Conservation (phyloP, 257 asterid genomes). For the Knoxia roxburghii region DNA sequence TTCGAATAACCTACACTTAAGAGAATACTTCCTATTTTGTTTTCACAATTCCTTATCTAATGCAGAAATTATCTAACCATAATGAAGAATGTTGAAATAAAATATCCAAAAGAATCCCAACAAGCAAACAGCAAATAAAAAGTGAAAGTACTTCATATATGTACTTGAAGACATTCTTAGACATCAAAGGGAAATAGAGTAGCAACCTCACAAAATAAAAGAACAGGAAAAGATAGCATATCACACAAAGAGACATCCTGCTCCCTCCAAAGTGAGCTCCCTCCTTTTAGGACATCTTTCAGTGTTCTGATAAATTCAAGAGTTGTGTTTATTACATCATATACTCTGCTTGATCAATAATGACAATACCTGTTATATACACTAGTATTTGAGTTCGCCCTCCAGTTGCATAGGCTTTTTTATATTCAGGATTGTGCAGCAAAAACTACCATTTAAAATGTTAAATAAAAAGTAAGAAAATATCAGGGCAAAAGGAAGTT, state of each 20-base stretch:
- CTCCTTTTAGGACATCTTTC: constrained; percentile 84
- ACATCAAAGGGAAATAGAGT: neutral
- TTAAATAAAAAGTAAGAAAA: constrained; percentile 14
- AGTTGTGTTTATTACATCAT: constrained; percentile 81
- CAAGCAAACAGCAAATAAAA: neutral
- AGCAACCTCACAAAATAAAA: neutral
- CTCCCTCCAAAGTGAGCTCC: constrained; percentile 95
- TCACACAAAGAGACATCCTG: constrained; percentile 30
- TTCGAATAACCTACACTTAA: neutral
- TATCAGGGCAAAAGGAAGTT: constrained; percentile 3
- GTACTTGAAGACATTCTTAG: neutral
- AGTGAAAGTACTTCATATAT: neutral
- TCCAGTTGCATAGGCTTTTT: constrained; percentile 74
- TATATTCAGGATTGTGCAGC: constrained; percentile 67
- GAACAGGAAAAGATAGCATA: neutral
- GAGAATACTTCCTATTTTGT: neutral
- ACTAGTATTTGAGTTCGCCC: constrained; percentile 73
- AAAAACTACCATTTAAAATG: constrained; percentile 42
- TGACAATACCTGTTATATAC: constrained; percentile 63
- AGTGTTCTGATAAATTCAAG: constrained; percentile 95
- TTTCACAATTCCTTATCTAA: neutral
- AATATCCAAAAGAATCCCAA: neutral
- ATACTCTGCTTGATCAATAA: constrained; percentile 61
- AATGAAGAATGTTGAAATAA: neutral
- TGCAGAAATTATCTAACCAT: neutral